Evolutionary conservation across 495 filamentous ascomycete species (phyloP).

Genomic region (Penicillium verhagenii): DNA sequence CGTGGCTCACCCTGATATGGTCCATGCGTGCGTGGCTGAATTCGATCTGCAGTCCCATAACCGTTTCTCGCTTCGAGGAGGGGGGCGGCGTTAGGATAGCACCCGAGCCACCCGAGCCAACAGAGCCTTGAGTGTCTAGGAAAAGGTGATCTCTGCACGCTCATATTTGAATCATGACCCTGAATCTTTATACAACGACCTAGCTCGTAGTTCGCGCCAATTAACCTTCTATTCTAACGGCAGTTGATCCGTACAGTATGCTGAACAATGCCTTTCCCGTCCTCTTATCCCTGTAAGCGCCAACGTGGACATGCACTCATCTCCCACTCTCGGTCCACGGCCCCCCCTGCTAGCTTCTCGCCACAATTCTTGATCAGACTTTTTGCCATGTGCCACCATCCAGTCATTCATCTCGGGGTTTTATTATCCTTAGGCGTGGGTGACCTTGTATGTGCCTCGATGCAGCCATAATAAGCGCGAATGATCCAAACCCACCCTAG

Average conservation of each 20-base stretch:
- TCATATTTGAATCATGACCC: neutral
- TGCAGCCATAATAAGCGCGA: conserved; percentile 9
- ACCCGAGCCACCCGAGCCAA: neutral
- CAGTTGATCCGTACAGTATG: neutral
- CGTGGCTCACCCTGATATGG: conserved; percentile 4
- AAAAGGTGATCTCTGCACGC: neutral
- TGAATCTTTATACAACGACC: neutral
- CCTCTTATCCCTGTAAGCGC: neutral
- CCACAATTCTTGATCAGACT: neutral
- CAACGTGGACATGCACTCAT: neutral
- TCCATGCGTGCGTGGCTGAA: conserved; percentile 1
- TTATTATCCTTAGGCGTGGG: neutral
- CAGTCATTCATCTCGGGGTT: neutral
- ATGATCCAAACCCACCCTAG: conserved; percentile 4
- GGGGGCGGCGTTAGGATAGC: neutral
- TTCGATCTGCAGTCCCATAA: conserved; percentile 6
- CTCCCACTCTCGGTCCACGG: neutral
- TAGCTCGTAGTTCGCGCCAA: neutral
- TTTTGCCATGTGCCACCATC: neutral
- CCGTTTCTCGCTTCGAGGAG: neutral
- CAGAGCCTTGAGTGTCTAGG: neutral
- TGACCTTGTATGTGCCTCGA: neutral
- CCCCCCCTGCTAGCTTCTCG: neutral
- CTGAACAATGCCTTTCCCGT: neutral
- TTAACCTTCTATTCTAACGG: neutral